These are phyloP conservation scores for Heimioporus retisporus DNA, from an alignment of 1,284 basidiomycete genomes.

Conservation along the genomic window DNA sequence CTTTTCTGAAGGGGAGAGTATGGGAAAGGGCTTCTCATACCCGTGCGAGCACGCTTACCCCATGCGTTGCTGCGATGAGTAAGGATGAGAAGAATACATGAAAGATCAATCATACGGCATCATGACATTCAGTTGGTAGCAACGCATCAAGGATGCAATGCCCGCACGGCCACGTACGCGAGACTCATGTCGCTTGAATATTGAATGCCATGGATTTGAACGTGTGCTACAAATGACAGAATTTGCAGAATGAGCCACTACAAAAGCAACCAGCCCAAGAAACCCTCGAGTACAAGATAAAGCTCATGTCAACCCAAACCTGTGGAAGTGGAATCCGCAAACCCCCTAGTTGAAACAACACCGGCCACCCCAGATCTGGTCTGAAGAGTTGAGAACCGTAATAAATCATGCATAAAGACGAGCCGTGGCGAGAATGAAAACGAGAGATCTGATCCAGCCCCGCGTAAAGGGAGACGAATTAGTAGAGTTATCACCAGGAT, in stretches of 20 bases:
- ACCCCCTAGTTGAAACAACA: conserved; percentile 18
- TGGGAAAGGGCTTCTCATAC: no score
- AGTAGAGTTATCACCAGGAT: conserved; percentile 38
- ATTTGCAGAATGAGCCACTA: conserved; percentile 12
- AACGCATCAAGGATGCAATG: no score
- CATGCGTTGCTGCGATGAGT: no score
- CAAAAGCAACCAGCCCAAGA: conserved; percentile 17
- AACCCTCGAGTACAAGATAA: conserved; percentile 9
- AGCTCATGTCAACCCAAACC: conserved; percentile 21
- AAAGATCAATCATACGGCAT: no score
- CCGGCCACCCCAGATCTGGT: conserved; percentile 18
- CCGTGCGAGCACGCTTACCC: no score
- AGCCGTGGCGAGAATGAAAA: conserved; percentile 1
- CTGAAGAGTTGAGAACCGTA: conserved; percentile 15
- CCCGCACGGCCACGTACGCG: no score
- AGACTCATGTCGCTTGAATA: no score
- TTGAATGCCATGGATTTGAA: neutral
- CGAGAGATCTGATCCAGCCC: conserved; percentile 23
- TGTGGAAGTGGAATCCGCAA: conserved; percentile 20
- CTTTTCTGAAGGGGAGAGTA: no score
- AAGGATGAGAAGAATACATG: no score
- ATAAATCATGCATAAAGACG: conserved; percentile 33
- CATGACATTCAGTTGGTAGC: no score
- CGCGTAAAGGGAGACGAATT: conserved; percentile 3
- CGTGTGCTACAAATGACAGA: conserved; percentile 20